Base-by-base conservation (phyloP, 257 asterid genomes). In the Lycium barbarum region DNA sequence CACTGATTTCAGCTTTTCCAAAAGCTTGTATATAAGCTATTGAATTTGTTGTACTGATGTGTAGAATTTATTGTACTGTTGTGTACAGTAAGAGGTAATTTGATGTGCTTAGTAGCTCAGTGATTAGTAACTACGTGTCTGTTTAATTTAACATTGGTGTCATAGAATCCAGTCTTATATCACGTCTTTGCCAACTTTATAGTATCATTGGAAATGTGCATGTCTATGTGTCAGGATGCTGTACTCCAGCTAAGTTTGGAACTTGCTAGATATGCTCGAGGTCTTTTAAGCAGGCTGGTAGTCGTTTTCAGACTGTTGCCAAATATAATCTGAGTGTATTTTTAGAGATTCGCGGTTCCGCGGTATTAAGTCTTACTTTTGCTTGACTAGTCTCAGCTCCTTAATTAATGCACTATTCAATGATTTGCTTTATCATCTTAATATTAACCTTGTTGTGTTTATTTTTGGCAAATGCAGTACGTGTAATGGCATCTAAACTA, bases 191-290 rank as follows among this genome's bases (percentile, higher is more conserved):
- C 63, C 82, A 53, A 35, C 4, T 26, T 33, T 15, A 10, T 78
- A 78, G 82, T 26, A 53, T 78, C 49, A 51, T 7, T 53, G 82
- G 5, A 4, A 78, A n/a, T 33, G 14, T 54, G 9, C 63, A 51
- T 76, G 26, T 53, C 49, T 76, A 2, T 72, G 10, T 33, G 49
- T 76, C 65, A 26, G 82, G 26, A 53, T 53, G 51, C 33, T 51
- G 63, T 7, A 3, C 65, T 53, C 13, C 61, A 53, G 2, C 59
- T 76, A 33, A 76, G 47, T 9, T 76, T 63, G 45, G 51, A 62
- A 78, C 26, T 78, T 78, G 49, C 49, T 78, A 51, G 82, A 78
- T 78, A 78, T 78, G 65, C 82, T 78, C 65, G 45, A 53, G 59
- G 65, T 53, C 65, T 22, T 53, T 51, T 78, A 78, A 53, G 40